Evolutionary conservation across 1,284 basidiomycete species (phyloP).

Genomic region (Naganishia sp.): DNA sequence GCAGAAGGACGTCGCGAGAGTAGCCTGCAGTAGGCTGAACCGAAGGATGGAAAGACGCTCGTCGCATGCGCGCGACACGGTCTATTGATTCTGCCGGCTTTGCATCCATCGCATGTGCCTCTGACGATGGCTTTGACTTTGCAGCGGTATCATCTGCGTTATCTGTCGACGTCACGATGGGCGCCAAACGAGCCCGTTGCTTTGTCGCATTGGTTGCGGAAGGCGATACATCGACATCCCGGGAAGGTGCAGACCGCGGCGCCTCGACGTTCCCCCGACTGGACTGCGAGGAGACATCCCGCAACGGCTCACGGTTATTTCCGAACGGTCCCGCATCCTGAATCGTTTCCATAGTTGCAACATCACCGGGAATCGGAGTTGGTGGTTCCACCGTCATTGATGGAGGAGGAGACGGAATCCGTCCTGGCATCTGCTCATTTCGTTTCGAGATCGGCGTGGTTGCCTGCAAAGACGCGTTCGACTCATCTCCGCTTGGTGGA

Average conservation of each 20-base stretch:
- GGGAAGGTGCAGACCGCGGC: background rate
- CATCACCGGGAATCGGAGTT: constrained; percentile 11
- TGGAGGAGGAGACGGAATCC: constrained; percentile 14
- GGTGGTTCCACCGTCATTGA: constrained; percentile 23
- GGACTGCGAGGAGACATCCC: background rate
- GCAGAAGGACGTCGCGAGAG: constrained; percentile 66
- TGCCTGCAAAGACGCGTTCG: too few relatives aligned
- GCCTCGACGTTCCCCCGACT: background rate
- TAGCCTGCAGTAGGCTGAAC: constrained; percentile 49
- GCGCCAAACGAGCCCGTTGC: constrained; percentile 28
- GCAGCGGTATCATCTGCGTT: background rate
- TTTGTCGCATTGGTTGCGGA: constrained; percentile 14
- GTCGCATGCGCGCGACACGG: constrained; percentile 33
- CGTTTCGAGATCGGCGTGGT: too few relatives aligned
- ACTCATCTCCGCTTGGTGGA: too few relatives aligned
- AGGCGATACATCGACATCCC: too few relatives aligned
- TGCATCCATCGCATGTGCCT: constrained; percentile 13
- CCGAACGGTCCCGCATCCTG: background rate
- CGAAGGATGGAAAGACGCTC: constrained; percentile 52
- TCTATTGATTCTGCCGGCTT: constrained; percentile 3
- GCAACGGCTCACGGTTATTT: background rate
- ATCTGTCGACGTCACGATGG: constrained; percentile 29
- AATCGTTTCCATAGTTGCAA: constrained; percentile 15
- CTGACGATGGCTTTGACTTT: background rate
- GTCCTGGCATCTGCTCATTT: background rate